These are phyloP conservation scores for button mushroom (Agaricus bisporus) DNA, from an alignment of 768 basidiomycete genomes.

Conservation along the genomic window DNA sequence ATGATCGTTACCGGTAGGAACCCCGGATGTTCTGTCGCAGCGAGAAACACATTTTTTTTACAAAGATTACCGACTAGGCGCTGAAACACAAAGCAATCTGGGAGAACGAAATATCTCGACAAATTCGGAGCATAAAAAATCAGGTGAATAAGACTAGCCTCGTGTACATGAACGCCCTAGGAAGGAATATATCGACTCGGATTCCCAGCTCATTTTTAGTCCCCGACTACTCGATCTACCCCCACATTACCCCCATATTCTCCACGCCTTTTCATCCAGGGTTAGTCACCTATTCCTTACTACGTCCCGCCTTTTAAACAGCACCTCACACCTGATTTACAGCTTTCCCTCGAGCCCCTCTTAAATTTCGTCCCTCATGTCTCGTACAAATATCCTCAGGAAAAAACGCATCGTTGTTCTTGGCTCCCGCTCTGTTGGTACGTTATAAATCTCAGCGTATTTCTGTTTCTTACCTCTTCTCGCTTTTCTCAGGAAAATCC, in stretches of 20 bases:
- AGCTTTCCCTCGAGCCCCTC: slow-evolving; percentile 21
- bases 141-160: slow-evolving; percentile 1
- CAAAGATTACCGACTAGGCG: neutral
- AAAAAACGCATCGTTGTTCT: slow-evolving; percentile 82
- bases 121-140: neutral
- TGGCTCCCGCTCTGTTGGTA: slow-evolving; percentile 82
- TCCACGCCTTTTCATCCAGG: neutral
- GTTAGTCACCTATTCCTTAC: too few relatives aligned
- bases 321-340: neutral
- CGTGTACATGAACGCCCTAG: neutral
- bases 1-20: neutral
- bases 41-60: neutral
- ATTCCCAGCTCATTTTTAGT: neutral
- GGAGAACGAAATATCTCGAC: neutral
- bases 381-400: slow-evolving; percentile 31
- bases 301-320: too few relatives aligned
- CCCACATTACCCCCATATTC: neutral
- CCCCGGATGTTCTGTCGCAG: neutral
- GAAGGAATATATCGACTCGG: neutral
- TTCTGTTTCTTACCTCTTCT: slow-evolving; percentile 10
- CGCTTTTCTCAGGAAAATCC: slow-evolving; percentile 66
- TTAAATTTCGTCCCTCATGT: slow-evolving; percentile 10
- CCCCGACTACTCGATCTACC: neutral
- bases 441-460: slow-evolving; percentile 22
- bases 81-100: neutral